Evolutionary conservation across 2,329 filamentous ascomycete genomes (phyloP).

Genomic region (Alternaria metachromatica): DNA sequence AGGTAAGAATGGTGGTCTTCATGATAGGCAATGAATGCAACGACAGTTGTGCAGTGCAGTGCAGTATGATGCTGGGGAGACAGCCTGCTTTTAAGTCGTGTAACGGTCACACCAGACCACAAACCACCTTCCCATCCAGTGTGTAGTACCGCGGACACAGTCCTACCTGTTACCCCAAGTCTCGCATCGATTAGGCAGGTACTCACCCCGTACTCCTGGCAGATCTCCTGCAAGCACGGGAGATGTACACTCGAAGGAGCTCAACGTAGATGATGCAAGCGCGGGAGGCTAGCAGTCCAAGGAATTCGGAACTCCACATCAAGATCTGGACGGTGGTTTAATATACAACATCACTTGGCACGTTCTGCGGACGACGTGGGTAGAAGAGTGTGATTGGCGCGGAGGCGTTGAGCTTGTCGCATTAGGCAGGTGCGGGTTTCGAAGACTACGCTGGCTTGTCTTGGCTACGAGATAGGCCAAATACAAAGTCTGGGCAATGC

Average conservation of each 20-base stretch:
- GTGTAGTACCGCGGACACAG: slow-evolving; percentile 12
- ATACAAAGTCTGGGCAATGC: slow-evolving; percentile 14
- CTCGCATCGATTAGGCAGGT: slow-evolving; percentile 34
- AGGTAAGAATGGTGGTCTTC: slow-evolving; percentile 38
- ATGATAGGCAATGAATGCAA: slow-evolving; percentile 24
- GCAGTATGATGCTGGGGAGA: background rate
- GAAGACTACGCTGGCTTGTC: slow-evolving; percentile 9
- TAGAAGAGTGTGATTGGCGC: slow-evolving; percentile 23
- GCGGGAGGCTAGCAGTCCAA: slow-evolving; percentile 27
- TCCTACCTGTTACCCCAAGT: slow-evolving; percentile 10
- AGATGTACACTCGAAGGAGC: slow-evolving; percentile 25
- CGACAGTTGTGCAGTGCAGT: background rate
- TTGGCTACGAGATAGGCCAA: slow-evolving; percentile 16
- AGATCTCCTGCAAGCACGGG: slow-evolving; percentile 27
- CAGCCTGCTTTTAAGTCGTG: slow-evolving; percentile 21
- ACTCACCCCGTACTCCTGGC: slow-evolving; percentile 7
- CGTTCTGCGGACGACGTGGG: slow-evolving; percentile 6
- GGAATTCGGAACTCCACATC: slow-evolving; percentile 1
- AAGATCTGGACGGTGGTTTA: slow-evolving; percentile 33
- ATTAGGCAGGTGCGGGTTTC: slow-evolving; percentile 12
- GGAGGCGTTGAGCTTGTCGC: slow-evolving; percentile 9
- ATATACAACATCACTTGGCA: slow-evolving; percentile 37
- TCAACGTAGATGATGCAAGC: slow-evolving; percentile 16
- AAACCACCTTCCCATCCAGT: slow-evolving; percentile 30
- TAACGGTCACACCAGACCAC: background rate